Evolutionary conservation across 163 green algal genomes (phyloP).

Genomic region (Scenedesmus sp.): DNA sequence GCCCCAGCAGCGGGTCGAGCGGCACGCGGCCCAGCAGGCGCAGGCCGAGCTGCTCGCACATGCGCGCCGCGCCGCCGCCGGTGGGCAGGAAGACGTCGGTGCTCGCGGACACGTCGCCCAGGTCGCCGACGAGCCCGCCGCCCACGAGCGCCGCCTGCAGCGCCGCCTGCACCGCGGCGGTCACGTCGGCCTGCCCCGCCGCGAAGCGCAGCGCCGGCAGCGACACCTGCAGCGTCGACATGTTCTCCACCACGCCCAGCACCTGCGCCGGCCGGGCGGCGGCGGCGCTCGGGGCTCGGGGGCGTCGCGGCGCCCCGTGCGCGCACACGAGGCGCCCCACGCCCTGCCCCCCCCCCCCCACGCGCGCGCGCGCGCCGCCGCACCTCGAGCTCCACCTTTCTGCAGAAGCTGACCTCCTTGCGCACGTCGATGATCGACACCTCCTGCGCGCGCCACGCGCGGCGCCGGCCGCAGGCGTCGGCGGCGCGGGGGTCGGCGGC

Average conservation of each 20-base stretch:
- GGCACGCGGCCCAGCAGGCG: slow-evolving; percentile 77
- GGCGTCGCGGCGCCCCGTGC: too few relatives aligned
- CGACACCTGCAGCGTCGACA: slow-evolving; percentile 79
- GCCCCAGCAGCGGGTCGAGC: slow-evolving; percentile 79
- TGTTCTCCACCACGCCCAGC: slow-evolving; percentile 99
- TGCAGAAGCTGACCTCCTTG: slow-evolving; percentile 98
- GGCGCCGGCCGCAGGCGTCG: too few relatives aligned
- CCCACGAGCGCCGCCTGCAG: slow-evolving; percentile 54
- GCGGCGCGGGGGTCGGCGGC: too few relatives aligned
- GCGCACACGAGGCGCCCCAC: too few relatives aligned
- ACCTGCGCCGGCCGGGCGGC: slow-evolving; percentile 53
- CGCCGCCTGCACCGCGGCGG: slow-evolving; percentile 59
- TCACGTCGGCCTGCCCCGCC: slow-evolving; percentile 72
- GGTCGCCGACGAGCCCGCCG: slow-evolving; percentile 2
- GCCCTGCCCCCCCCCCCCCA: too few relatives aligned
- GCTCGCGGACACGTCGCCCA: slow-evolving; percentile 37
- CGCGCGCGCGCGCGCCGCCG: background rate
- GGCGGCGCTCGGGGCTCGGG: too few relatives aligned
- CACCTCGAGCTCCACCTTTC: slow-evolving; percentile 79
- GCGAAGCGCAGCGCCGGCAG: slow-evolving; percentile 68
- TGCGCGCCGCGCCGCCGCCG: slow-evolving; percentile 72
- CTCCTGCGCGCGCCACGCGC: too few relatives aligned
- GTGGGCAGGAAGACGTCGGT: slow-evolving; percentile 79
- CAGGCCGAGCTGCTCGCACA: slow-evolving; percentile 79
- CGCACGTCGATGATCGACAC: slow-evolving; percentile 97